Percentiles rank a stretch among this genome's conserved stretches.
phyloP scores from a whole-genome alignment of 768 basidiomycete genomes.

The Suillus weaverae region DNA sequence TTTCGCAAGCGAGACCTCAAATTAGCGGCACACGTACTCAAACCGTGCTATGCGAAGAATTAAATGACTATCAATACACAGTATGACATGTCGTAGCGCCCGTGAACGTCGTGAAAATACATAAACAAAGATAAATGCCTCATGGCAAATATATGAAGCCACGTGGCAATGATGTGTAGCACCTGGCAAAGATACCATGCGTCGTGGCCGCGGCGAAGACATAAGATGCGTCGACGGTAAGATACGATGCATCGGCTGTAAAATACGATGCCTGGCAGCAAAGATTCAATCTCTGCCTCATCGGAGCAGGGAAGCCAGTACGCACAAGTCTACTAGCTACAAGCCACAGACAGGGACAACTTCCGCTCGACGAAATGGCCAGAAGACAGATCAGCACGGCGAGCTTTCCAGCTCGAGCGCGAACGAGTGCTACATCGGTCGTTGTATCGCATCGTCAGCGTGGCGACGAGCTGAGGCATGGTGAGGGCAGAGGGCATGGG shows the following conservation, averaged over 20 bases:
- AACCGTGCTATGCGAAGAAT: not conserved
- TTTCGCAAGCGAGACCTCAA: slow-evolving; percentile 6
- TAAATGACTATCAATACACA: slow-evolving; percentile 29
- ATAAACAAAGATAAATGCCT: slow-evolving; percentile 6
- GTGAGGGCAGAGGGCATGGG: slow-evolving; percentile 21
- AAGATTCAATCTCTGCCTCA: not conserved
- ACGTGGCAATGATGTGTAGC: not conserved
- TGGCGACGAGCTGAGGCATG: slow-evolving; percentile 33
- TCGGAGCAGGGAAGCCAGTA: not conserved
- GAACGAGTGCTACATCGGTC: slow-evolving; percentile 21
- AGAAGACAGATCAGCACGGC: slow-evolving; percentile 11
- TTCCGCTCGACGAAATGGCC: slow-evolving; percentile 16
- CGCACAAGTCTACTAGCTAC: slow-evolving; percentile 17
- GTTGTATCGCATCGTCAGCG: slow-evolving; percentile 26
- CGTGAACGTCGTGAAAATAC: slow-evolving; percentile 8
- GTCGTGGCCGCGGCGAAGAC: not conserved
- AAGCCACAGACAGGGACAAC: slow-evolving; percentile 27
- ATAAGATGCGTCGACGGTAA: not conserved
- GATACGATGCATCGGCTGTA: not conserved
- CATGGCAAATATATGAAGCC: not conserved
- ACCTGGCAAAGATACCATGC: not conserved
- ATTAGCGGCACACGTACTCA: not conserved
- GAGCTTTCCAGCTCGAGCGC: slow-evolving; percentile 16
- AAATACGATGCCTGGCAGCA: not conserved
- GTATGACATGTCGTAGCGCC: slow-evolving; percentile 21